These are phyloP conservation scores for Geotrichum australiense DNA, from an alignment of 1,139 yeast species.

Conservation along the genomic window DNA sequence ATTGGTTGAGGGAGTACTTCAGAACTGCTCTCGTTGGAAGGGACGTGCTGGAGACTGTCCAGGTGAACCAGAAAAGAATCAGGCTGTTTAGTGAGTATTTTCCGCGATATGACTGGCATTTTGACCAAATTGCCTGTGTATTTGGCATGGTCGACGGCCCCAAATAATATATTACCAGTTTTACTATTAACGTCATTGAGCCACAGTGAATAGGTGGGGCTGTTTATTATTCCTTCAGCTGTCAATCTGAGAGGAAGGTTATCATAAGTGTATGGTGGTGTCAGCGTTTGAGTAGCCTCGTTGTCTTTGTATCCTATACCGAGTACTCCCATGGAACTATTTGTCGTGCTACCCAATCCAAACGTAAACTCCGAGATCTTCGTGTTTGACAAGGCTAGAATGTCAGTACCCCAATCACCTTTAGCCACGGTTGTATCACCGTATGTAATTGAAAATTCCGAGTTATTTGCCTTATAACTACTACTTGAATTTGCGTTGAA, in stretches of 20 bases:
- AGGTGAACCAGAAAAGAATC: constrained; percentile 4
- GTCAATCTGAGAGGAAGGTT: constrained; percentile 42
- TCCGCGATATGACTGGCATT: constrained; percentile 13
- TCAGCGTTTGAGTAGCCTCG: constrained; percentile 39
- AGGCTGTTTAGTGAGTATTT: constrained; percentile 2
- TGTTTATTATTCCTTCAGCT: constrained; percentile 39
- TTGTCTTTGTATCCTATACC: constrained; percentile 35
- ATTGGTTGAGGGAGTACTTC: constrained; percentile 7
- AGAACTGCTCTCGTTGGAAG: background rate
- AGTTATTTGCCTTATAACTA: constrained; percentile 23
- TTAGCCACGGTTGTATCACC: constrained; percentile 28
- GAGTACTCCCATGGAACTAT: constrained; percentile 31
- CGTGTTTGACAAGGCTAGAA: constrained; percentile 18
- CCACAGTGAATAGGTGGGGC: constrained; percentile 44
- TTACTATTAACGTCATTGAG: constrained; percentile 36
- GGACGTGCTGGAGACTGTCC: background rate
- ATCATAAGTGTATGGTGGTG: constrained; percentile 5
- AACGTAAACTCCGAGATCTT: constrained; percentile 22
- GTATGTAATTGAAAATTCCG: constrained; percentile 33
- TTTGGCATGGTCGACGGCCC: constrained; percentile 48
- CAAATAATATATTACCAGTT: constrained; percentile 44
- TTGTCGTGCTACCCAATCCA: constrained; percentile 29
- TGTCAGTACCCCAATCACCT: constrained; percentile 29
- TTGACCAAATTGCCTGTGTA: constrained; percentile 38
- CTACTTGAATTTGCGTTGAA: constrained; percentile 33